Conservation (phyloP, 768 basidiomycete genomes). For the Imleria badia region DNA sequence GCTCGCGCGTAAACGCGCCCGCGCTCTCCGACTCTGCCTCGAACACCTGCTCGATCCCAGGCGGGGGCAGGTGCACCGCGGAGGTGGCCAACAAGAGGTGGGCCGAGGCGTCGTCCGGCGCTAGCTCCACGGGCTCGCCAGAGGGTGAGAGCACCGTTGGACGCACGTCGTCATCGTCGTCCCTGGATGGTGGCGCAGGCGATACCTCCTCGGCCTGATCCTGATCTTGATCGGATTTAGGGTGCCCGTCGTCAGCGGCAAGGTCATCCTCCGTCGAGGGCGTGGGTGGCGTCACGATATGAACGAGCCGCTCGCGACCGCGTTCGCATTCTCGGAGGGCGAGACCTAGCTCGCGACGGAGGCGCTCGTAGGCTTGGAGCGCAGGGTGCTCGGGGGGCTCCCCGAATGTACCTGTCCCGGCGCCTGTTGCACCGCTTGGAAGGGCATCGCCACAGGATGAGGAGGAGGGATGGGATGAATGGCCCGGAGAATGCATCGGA, state of each 20-base stretch:
- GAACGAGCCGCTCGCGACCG: slow-evolving; percentile 62
- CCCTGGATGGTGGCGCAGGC: not conserved
- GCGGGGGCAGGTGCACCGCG: slow-evolving; percentile 55
- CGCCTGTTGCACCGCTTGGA: not conserved
- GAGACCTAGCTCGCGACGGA: slow-evolving; percentile 73
- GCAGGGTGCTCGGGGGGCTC: slow-evolving; percentile 44
- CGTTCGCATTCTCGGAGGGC: slow-evolving; percentile 83
- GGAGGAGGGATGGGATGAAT: slow-evolving; percentile 22
- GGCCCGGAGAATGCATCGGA: slow-evolving; percentile 11
- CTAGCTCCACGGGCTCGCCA: slow-evolving; percentile 24
- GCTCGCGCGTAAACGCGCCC: slow-evolving; percentile 48
- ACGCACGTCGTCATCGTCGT: slow-evolving; percentile 8
- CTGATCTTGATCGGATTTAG: not conserved
- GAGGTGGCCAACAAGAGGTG: slow-evolving; percentile 55
- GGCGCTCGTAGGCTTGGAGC: slow-evolving; percentile 69
- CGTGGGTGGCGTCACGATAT: slow-evolving; percentile 50
- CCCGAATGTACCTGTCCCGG: not conserved
- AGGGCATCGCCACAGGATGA: slow-evolving; percentile 14
- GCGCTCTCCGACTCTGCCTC: slow-evolving; percentile 54
- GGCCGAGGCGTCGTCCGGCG: slow-evolving; percentile 51
- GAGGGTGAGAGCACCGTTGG: slow-evolving; percentile 18
- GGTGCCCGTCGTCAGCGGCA: not conserved
- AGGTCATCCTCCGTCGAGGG: slow-evolving; percentile 39
- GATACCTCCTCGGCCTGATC: not conserved
- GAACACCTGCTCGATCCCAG: slow-evolving; percentile 81